Evolutionary conservation across 2,329 filamentous ascomycete genomes (phyloP), one percentile per base, ranked within the genome.

Genomic region (Ilyonectria mors-panacis): DNA sequence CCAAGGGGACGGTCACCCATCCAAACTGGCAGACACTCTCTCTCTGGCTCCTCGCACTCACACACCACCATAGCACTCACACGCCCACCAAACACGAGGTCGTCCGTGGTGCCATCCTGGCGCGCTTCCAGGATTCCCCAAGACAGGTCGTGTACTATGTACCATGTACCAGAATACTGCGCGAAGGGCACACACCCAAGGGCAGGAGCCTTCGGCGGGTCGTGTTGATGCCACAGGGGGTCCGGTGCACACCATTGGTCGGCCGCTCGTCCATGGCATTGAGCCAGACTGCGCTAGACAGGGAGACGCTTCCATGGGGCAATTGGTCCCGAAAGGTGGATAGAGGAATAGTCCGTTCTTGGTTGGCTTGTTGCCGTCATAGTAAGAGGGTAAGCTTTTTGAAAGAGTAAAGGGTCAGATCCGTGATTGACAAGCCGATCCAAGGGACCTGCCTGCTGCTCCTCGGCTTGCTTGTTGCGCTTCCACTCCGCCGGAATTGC

Each of bases 211-310:
- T 70, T 68, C 66, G 65, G 75, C 71, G 72, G 71, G 75, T 77
- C 76, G 60, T 70, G 75, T 77, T 72, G 73, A 76, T 75, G 68
- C 69, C 65, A 70, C 63, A 71, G 68, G 70, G 57, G 65, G 33
- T 50, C 55, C 33, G 59, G 55, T 66, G 57, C 50, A 60, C 62
- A 44, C 72, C 70, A 80, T 80, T 79, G 77, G 77, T 61, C 69
- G 39, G 62, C 63, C 59, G 55, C 55, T 58, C 73, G 53, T 60
- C 65, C 63, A 68, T 76, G 71, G 74, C 75, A 79, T 79, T 76
- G 74, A 76, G 59, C 73, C 66, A 69, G 65, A 66, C 67, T 72
- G 68, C 76, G 77, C 78, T 79, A 78, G 72, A 72, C 74, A 73
- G 76, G 76, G 67, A 54, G 55, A 35, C 60, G 23, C 57, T 66